These are phyloP conservation scores for Lentinus tigrinus DNA, from an alignment of 768 basidiomycete genomes.

Conservation along the genomic window DNA sequence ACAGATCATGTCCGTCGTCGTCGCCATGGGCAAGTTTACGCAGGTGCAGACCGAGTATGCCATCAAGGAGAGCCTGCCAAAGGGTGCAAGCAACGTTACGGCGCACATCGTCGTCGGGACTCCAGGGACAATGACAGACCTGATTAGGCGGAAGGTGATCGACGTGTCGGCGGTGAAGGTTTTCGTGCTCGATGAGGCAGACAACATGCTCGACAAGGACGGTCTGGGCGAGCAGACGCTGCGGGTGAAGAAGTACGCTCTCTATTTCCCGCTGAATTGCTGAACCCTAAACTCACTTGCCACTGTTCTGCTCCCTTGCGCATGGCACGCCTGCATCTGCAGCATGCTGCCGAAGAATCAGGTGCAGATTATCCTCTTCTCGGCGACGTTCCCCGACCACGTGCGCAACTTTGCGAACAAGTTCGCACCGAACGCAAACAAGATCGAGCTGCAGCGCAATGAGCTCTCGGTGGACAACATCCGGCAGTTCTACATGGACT, in stretches of 20 bases:
- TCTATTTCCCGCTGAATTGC: neutral
- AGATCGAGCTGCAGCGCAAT: constrained; percentile 92
- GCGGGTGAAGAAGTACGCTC: constrained; percentile 84
- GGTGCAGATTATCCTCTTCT: constrained; percentile 92
- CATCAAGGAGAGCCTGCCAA: constrained; percentile 83
- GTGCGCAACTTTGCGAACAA: constrained; percentile 90
- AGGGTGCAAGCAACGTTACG: constrained; percentile 62
- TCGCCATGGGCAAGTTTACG: constrained; percentile 94
- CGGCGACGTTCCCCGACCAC: constrained; percentile 94
- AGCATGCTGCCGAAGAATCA: constrained; percentile 58
- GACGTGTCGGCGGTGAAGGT: constrained; percentile 83
- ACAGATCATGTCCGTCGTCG: constrained; percentile 95
- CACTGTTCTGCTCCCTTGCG: neutral
- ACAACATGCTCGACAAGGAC: constrained; percentile 97
- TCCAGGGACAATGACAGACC: constrained; percentile 90
- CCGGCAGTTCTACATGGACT: constrained; percentile 98
- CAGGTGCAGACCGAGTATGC: constrained; percentile 92
- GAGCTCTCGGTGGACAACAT: constrained; percentile 94
- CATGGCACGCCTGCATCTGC: constrained; percentile 24
- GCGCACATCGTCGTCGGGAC: constrained; percentile 95
- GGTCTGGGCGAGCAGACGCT: constrained; percentile 92
- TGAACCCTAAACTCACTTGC: neutral
- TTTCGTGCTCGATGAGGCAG: constrained; percentile 96
- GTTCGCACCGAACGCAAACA: constrained; percentile 93
- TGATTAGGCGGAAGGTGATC: constrained; percentile 75